A percentile compares a stretch with the other conserved stretches of the same genome.
phyloP scores from a whole-genome alignment of 805 yeast genomes.

The Tetrapisispora taiwanensis region DNA sequence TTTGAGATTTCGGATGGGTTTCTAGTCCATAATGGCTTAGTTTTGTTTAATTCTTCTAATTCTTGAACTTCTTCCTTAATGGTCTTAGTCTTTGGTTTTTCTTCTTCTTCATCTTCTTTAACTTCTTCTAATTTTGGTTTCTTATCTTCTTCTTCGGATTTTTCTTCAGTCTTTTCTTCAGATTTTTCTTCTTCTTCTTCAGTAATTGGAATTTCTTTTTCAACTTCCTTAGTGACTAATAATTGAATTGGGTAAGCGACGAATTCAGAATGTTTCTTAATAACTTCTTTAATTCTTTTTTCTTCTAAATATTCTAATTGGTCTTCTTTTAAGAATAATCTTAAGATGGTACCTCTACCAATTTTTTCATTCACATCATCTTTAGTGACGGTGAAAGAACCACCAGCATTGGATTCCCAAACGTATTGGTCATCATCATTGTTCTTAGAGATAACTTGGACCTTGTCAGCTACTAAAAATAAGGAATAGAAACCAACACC shows the following conservation, averaged over 20 bases:
- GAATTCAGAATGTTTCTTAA: slow-evolving; percentile 98
- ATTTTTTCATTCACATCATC: slow-evolving; percentile 81
- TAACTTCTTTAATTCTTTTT: slow-evolving; percentile 98
- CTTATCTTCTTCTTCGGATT: slow-evolving; percentile 49
- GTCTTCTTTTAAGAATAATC: slow-evolving; percentile 96
- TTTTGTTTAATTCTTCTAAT: slow-evolving; percentile 96
- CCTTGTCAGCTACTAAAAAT: slow-evolving; percentile 97
- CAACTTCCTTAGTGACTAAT: slow-evolving; percentile 96
- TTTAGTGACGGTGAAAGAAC: slow-evolving; percentile 91
- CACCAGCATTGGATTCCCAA: slow-evolving; percentile 99
- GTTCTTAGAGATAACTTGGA: slow-evolving; percentile 95
- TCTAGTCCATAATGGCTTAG: slow-evolving; percentile 99
- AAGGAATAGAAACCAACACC: slow-evolving; percentile 99
- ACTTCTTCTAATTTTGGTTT: slow-evolving; percentile 60
- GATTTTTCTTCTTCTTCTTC: slow-evolving; percentile 39
- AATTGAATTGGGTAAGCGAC: slow-evolving; percentile 98
- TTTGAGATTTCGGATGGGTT: slow-evolving; percentile 94
- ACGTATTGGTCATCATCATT: slow-evolving; percentile 98
- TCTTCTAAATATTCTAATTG: slow-evolving; percentile 98
- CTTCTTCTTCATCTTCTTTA: slow-evolving; percentile 53
- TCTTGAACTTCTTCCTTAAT: slow-evolving; percentile 89
- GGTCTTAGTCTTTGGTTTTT: slow-evolving; percentile 73
- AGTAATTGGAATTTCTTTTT: slow-evolving; percentile 88
- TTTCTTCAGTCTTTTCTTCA: slow-evolving; percentile 28
- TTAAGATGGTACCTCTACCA: slow-evolving; percentile 89